Conservation (phyloP, 371 early-diverging fungal genomes). For the Encephalitozoon romaleae region DNA sequence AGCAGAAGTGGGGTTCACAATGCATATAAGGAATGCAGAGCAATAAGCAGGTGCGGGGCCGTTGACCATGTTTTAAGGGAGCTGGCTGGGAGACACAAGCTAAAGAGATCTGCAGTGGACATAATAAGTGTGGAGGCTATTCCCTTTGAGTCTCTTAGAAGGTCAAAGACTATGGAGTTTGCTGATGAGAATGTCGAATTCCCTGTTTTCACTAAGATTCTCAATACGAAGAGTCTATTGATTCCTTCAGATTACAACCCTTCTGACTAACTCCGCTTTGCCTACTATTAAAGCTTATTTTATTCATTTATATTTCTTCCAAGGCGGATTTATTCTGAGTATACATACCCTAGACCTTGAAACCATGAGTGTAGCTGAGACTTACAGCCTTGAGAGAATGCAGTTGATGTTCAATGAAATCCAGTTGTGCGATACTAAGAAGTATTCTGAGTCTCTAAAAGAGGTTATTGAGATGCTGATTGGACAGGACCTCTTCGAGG, state of each 20-base stretch:
- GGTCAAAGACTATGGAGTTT: constrained; percentile 49
- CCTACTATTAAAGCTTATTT: not conserved
- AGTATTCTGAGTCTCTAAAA: not conserved
- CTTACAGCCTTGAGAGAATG: not conserved
- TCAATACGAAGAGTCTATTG: constrained; percentile 22
- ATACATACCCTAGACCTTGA: not conserved
- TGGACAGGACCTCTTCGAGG: not conserved
- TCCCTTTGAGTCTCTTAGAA: constrained; percentile 44
- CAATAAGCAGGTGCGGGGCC: constrained; percentile 79
- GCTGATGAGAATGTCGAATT: constrained; percentile 36
- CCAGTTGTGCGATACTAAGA: constrained; percentile 19
- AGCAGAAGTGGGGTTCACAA: constrained; percentile 97
- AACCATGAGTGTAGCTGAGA: not conserved
- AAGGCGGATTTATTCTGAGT: not conserved
- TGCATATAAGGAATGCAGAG: constrained; percentile 99
- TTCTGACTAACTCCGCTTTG: constrained; percentile 27
- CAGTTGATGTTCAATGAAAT: constrained; percentile 43
- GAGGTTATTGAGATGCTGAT: not conserved
- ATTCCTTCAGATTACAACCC: constrained; percentile 35
- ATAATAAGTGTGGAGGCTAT: constrained; percentile 55
- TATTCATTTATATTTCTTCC: not conserved
- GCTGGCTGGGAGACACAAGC: constrained; percentile 53
- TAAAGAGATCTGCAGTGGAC: constrained; percentile 40
- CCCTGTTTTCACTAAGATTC: constrained; percentile 40
- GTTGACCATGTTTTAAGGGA: constrained; percentile 65